Base-by-base conservation (phyloP, 257 asterid species). In the Salvia rosmarinus region DNA sequence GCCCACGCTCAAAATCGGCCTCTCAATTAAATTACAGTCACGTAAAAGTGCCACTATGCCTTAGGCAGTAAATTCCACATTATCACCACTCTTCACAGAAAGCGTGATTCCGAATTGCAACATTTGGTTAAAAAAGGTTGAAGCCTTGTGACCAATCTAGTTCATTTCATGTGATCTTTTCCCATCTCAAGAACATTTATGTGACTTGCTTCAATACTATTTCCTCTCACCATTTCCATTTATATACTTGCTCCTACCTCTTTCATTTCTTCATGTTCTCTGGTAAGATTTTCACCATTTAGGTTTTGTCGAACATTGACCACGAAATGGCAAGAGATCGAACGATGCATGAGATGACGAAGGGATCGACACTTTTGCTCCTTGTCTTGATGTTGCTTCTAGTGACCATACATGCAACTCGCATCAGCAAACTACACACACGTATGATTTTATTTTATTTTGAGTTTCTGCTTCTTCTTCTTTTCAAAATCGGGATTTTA, bases 121-220 rank as follows among this genome's bases (percentile, higher is more conserved):
- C 62, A 67, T 72, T 83, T 0, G 37, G 73, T 71, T 75, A 57
- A 65, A 42, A 75, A 60, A 14, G 69, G 78, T 23, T 82, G 68
- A 70, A 74, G 25, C 63, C 73, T 68, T 80, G 84, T 76, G 82
- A 82, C 71, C 13, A 13, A 8, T 37, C 59, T 63, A 74, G 59
- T 63, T 67, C 73, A 61, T 84, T 88, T 88, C 91, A 88, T 85
- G 89, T 85, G 91, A 88, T 66, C 73, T 67, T 79, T 49, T 77
- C 68, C 55, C 76, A 44, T 57, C 76, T 81, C 82, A 20, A 44
- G 74, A 88, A 67, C 68, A 83, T 75, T 74, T 84, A 82, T 85
- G 95, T 88, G 96, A 90, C 80, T 82, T 81, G 88, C 87, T 85
- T 88, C 89, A 88, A 84, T 82, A 12, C 86, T 19, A 12, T 56